Conservation (phyloP, 2,329 filamentous ascomycete species). For the Aurifilum marmelostoma region DNA sequence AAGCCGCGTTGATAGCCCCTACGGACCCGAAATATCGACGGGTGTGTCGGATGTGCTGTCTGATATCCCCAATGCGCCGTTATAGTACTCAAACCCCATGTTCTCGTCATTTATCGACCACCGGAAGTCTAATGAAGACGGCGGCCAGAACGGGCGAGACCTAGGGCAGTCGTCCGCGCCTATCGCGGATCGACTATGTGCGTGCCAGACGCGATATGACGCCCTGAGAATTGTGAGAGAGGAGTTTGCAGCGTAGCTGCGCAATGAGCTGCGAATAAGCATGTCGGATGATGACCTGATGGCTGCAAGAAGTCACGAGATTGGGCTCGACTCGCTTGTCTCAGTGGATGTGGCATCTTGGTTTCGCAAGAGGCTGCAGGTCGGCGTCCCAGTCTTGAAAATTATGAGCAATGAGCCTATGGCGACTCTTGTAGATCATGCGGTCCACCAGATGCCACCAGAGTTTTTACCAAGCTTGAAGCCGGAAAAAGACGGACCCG, state of each 20-base stretch:
- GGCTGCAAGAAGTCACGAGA: neutral
- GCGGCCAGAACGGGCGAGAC: neutral
- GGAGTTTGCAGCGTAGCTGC: constrained; percentile 1
- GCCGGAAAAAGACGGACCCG: no score
- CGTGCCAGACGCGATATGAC: neutral
- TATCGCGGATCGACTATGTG: neutral
- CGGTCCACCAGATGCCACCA: no score
- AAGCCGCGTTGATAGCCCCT: constrained; percentile 7
- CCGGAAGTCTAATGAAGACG: neutral
- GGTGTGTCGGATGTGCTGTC: neutral
- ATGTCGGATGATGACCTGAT: constrained; percentile 17
- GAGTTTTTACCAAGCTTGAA: no score
- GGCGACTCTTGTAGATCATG: neutral
- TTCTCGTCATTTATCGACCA: constrained; percentile 29
- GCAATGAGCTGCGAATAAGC: neutral
- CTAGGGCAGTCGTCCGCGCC: neutral
- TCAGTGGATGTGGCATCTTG: constrained; percentile 45
- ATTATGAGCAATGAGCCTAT: constrained; percentile 37
- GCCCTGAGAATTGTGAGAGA: neutral
- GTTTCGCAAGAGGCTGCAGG: constrained; percentile 46
- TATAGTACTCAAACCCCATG: constrained; percentile 30
- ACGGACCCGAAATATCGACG: no score
- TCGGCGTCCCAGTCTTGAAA: constrained; percentile 48
- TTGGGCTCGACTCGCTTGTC: constrained; percentile 34
- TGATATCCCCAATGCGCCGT: constrained; percentile 13